Conservation (phyloP, 2,329 filamentous ascomycete genomes). For the Rutstroemia sp. region DNA sequence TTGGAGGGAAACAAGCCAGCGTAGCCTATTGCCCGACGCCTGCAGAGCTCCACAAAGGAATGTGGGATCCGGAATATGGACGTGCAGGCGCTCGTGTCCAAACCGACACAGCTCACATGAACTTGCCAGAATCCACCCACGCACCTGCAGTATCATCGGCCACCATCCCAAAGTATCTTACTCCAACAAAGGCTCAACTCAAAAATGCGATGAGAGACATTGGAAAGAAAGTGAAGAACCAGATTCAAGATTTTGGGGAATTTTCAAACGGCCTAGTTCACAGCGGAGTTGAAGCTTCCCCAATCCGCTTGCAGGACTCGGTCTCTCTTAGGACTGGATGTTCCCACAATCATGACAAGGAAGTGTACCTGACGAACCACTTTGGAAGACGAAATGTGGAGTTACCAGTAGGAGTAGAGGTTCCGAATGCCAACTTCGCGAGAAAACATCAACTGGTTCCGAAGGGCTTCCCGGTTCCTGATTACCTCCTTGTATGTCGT, state of each 20-base stretch:
- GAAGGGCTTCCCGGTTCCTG: constrained; percentile 14
- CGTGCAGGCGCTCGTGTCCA: constrained; percentile 5
- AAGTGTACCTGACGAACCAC: not conserved
- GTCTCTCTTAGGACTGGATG: not conserved
- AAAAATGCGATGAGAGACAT: constrained; percentile 1
- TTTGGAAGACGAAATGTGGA: constrained; percentile 2
- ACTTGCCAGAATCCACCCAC: not conserved
- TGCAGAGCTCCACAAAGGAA: constrained; percentile 9
- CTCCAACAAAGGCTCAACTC: constrained; percentile 1
- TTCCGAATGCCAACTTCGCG: constrained; percentile 40
- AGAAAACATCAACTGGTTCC: constrained; percentile 36
- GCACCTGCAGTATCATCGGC: not conserved
- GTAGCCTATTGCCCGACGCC: constrained; percentile 9
- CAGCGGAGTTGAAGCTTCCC: not conserved
- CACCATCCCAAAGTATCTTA: not conserved
- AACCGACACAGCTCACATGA: not conserved
- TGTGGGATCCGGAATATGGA: constrained; percentile 12
- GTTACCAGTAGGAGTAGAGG: constrained; percentile 17
- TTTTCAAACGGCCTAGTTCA: not conserved
- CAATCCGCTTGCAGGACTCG: not conserved
- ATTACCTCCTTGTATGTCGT: constrained; percentile 5
- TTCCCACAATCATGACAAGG: not conserved
- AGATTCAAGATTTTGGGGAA: constrained; percentile 3
- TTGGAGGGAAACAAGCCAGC: constrained; percentile 4
- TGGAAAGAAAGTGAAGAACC: not conserved